These are phyloP conservation scores for Bidens hawaiensis DNA, from an alignment of 140 eudicot genomes.

Conservation along the genomic window DNA sequence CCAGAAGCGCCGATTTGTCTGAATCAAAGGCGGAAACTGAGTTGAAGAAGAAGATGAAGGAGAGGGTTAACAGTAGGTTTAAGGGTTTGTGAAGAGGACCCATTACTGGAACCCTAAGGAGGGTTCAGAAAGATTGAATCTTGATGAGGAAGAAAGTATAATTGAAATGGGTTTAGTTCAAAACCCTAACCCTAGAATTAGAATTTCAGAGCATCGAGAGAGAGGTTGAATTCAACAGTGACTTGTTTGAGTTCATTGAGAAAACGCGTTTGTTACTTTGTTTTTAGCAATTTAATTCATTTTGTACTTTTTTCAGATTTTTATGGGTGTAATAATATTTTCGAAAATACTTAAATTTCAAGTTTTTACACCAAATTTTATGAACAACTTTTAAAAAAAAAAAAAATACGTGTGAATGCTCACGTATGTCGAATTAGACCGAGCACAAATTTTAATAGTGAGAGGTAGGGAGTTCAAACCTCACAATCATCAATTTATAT, in stretches of 20 bases:
- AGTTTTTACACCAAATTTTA: too few relatives aligned
- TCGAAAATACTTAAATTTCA: too few relatives aligned
- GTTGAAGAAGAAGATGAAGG: conserved; percentile 13
- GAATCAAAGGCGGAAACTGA: conserved; percentile 42
- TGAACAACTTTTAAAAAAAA: too few relatives aligned
- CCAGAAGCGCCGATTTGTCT: conserved; percentile 69
- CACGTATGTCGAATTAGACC: too few relatives aligned
- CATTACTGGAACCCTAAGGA: conserved; percentile 50
- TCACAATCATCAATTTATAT: too few relatives aligned
- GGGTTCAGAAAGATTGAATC: conserved; percentile 35
- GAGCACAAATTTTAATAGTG: too few relatives aligned
- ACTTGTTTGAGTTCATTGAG: not conserved
- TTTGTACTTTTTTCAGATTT: too few relatives aligned
- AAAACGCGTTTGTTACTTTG: not conserved
- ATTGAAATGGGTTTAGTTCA: conserved; percentile 25
- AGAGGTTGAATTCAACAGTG: conserved; percentile 7
- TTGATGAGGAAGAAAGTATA: not conserved
- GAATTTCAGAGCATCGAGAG: conserved; percentile 29
- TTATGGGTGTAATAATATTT: not conserved
- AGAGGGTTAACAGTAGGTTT: conserved; percentile 34
- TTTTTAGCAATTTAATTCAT: too few relatives aligned
- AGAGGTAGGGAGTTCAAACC: too few relatives aligned
- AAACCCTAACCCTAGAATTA: conserved; percentile 31
- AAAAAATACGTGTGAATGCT: too few relatives aligned
- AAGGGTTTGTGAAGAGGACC: conserved; percentile 52